Base-by-base conservation (phyloP, 2,329 filamentous ascomycete genomes). In the Pseudogymnoascus sp. region DNA sequence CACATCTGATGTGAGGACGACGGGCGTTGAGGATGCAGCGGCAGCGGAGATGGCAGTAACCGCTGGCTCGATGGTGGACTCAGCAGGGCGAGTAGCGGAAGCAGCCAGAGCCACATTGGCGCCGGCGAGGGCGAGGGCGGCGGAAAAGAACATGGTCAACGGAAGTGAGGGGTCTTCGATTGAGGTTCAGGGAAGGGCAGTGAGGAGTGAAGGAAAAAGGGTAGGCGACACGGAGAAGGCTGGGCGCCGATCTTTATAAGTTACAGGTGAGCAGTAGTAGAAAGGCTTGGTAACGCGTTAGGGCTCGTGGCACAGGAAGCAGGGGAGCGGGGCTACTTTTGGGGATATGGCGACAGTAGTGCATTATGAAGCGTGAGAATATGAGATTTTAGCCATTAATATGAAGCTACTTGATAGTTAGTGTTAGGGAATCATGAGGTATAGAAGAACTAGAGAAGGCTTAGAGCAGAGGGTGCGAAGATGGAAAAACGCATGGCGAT, bases 1-100 rank as follows among this genome's bases (percentile, higher is more conserved):
- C 3, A 84, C 78, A 67, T 77, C 72, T 65, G 75, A 79, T 46
- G 76, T 78, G 11, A 79, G 77, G 29, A 77, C 76, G 37, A 77
- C 68, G 2, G 80, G 77, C 63, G 72, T 70, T 1, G 78, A 78
- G 3, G 79, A 80, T 6, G 80, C 80, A 23, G 73, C 72, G 15
- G 77, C 75, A 50, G 75, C 74, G 23, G 70, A 70, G 15, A 79
- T 75, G 42, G 70, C 68, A 44, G 73, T 66, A 44, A 73, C 44
- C 11, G 11, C 29, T 46, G 68, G 67, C 62, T 68, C 64, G 13
- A 69, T 64, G 11, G 64, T 65, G 9, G 67, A 67, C 7, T 59
- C 31, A 17, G 66, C 35, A 35, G 65, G 62, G 35, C 64, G 56
- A n/a, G 61, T 50, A 21, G 64, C 37, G 6, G 42, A 46, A n/a